Base-by-base conservation (phyloP, 441 rosid species). In the Brassica hybrid region DNA sequence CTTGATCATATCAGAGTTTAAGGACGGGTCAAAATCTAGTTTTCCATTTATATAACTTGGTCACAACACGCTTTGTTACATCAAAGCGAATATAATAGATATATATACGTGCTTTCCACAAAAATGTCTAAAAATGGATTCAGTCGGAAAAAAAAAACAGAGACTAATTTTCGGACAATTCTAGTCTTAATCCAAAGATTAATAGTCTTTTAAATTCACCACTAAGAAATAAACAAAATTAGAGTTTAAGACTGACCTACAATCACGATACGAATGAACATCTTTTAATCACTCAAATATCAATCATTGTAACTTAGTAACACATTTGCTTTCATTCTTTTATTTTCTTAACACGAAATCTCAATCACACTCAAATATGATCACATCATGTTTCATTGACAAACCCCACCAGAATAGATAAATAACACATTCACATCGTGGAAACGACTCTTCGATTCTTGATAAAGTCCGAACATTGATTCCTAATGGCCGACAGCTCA, bases 401-500 rank as follows among this genome's bases (percentile, higher is more conserved):
- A 73, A 43, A 13, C 21, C 11, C 10, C 4, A 38, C 11, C 1
- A 13, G 12, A 18, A 18, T 3, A 45, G 18, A 73, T 3, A 9
- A 36, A 16, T 6, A 54, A 21, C 21, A 4, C 19, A 8, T 67
- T 76, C 52, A 62, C 56, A 54, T 74, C 62, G 61, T 78, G 81
- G 77, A 5, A 60, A 66, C 65, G 25, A 61, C 65, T 73, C 38
- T 3, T 11, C 5, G 71, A 67, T 52, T 16, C 27, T 67, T 67
- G 69, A 59, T 65, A 10, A 58, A 73, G 57, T 69, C 84, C 54
- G 73, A 68, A 69, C 97, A 94, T 11, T 75, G 17, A 56, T 86
- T 86, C 84, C 93, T 72, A 36, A 87, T 16, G 1, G 85, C 88
- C 0, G 84, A 85, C 60, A 92, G 79, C 69, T 88, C 86, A 71